These are phyloP conservation scores for Rhodomyrtus psidioides DNA, from an alignment of 441 rosid species.

Conservation along the genomic window DNA sequence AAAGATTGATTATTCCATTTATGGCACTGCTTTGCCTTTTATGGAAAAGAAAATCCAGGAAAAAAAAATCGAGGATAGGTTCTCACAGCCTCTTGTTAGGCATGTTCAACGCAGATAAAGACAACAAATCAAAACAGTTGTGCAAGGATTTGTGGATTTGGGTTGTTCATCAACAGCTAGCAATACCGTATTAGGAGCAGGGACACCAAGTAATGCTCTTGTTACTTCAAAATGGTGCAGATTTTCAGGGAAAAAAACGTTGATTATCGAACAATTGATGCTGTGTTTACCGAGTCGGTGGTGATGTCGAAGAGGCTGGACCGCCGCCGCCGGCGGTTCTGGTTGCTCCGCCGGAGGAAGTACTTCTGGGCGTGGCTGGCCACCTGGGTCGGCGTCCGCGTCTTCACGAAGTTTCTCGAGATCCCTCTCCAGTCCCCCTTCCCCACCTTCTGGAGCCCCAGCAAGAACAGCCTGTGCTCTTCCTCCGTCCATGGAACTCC, in stretches of 20 bases:
- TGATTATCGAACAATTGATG: neutral
- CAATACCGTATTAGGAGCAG: neutral
- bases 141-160: neutral
- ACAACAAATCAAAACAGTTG: neutral
- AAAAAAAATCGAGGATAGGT: neutral
- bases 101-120: neutral
- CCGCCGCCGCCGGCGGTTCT: constrained; percentile 72
- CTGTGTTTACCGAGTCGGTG: constrained; percentile 41
- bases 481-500: constrained; percentile 97
- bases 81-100: neutral
- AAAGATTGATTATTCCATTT: neutral
- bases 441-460: constrained; percentile 77
- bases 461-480: constrained; percentile 65
- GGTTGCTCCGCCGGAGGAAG: constrained; percentile 70
- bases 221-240: neutral
- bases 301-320: constrained; percentile 90
- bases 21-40: neutral
- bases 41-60: neutral
- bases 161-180: neutral
- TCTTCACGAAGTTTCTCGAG: constrained; percentile 78
- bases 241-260: neutral
- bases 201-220: neutral
- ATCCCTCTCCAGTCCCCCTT: constrained; percentile 97
- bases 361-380: constrained; percentile 97
- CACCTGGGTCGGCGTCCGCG: constrained; percentile 89